These are phyloP conservation scores for Penicillium sp. DNA, from an alignment of 2,329 filamentous ascomycete species.

Conservation along the genomic window DNA sequence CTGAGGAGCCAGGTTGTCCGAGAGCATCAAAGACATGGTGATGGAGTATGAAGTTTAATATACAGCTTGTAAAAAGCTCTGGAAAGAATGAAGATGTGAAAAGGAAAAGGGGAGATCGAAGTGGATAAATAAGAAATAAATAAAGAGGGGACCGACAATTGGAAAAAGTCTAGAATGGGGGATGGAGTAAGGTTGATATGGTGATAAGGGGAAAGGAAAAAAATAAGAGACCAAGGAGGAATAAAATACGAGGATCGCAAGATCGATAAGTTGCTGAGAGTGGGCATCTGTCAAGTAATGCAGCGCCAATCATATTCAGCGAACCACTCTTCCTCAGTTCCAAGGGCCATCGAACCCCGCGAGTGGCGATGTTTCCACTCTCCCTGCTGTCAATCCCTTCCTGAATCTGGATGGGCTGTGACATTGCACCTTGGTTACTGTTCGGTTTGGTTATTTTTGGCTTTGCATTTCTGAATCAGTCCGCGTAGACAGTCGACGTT, in stretches of 20 bases:
- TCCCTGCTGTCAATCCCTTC: conserved; percentile 3
- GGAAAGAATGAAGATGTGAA: conserved; percentile 1
- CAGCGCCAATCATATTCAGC: conserved; percentile 13
- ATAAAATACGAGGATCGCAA: conserved; percentile 12
- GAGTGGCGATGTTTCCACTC: conserved; percentile 21
- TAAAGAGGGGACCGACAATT: conserved; percentile 23
- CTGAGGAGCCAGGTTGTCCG: conserved; percentile 41
- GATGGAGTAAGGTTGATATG: conserved; percentile 17
- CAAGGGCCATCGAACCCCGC: conserved; percentile 14
- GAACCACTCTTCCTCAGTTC: conserved; percentile 10
- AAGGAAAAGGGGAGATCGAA: conserved; percentile 6
- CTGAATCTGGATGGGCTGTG: background rate
- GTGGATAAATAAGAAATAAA: conserved; percentile 12
- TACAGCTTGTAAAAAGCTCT: conserved; percentile 5
- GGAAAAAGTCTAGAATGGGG: conserved; percentile 25
- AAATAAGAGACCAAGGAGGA: conserved; percentile 12
- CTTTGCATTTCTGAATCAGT: background rate
- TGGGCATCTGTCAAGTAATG: conserved; percentile 22
- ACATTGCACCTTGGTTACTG: background rate
- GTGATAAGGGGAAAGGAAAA: conserved; percentile 19
- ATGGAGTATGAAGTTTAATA: background rate
- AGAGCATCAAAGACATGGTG: conserved; percentile 37
- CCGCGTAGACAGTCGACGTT: background rate
- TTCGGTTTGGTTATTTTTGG: background rate
- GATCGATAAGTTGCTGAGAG: conserved; percentile 21